These are phyloP conservation scores for Penicillium mononematosum DNA, from an alignment of 495 filamentous ascomycete genomes.

Conservation along the genomic window DNA sequence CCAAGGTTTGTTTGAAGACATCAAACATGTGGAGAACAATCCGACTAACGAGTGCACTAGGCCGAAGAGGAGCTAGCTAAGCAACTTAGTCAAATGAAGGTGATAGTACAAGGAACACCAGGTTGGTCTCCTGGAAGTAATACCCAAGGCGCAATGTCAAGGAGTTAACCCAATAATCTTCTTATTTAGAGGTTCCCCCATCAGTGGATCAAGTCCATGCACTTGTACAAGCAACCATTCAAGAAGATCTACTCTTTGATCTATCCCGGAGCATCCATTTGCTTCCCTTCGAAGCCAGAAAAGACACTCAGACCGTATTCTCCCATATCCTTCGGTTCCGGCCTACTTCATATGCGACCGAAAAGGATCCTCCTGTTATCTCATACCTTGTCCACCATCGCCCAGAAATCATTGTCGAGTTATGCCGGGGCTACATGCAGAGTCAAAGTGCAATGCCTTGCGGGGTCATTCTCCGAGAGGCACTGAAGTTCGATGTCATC, in stretches of 20 bases:
- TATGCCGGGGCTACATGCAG: conserved; percentile 87
- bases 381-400: conserved; percentile 80
- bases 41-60: conserved; percentile 36
- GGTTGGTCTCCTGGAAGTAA: conserved; percentile 46
- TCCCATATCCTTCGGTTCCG: conserved; percentile 84
- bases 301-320: conserved; percentile 87
- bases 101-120: conserved; percentile 78
- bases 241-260: conserved; percentile 82
- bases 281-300: conserved; percentile 90
- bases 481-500: conserved; percentile 85
- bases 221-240: conserved; percentile 74
- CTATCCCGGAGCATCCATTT: conserved; percentile 76
- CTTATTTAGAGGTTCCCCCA: conserved; percentile 68
- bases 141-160: neutral
- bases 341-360: conserved; percentile 47
- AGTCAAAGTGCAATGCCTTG: conserved; percentile 91
- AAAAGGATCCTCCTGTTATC: conserved; percentile 73
- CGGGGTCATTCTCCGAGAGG: conserved; percentile 85
- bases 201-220: conserved; percentile 82
- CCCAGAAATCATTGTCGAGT: conserved; percentile 80
- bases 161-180: neutral
- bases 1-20: conserved; percentile 51
- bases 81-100: conserved; percentile 77
- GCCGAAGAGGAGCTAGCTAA: conserved; percentile 74
- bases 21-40: conserved; percentile 15